Conservation (phyloP, 257 asterid genomes). For the Gentiana macrophylla region DNA sequence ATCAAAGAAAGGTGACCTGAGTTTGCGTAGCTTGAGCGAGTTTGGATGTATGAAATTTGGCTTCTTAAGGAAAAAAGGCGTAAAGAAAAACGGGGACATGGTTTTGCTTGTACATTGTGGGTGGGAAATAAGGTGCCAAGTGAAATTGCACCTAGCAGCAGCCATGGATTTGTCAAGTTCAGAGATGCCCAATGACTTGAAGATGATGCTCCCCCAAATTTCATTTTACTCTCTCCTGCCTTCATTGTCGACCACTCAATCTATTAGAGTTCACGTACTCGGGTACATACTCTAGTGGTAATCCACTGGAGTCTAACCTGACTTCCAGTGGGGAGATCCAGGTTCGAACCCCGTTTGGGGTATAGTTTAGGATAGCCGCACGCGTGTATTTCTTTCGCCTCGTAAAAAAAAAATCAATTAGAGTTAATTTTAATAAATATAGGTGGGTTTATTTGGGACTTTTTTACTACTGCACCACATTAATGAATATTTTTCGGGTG, state of each 20-base stretch:
- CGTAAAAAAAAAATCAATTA: too few species aligned
- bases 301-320: too few species aligned
- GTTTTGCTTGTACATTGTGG: conserved; percentile 21
- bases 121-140: conserved; percentile 28
- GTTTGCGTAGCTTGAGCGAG: conserved; percentile 31
- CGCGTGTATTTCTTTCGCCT: too few species aligned
- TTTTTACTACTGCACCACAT: too few species aligned
- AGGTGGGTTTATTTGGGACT: too few species aligned
- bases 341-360: too few species aligned
- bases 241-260: neutral
- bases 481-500: too few species aligned
- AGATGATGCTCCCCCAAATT: neutral
- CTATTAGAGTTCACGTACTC: neutral
- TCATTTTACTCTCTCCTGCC: neutral
- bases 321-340: too few species aligned
- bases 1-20: conserved; percentile 21
- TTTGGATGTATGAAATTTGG: conserved; percentile 19
- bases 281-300: too few species aligned
- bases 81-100: conserved; percentile 15
- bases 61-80: conserved; percentile 20
- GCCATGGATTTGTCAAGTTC: conserved; percentile 31
- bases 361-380: too few species aligned
- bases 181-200: neutral
- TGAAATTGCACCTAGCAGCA: conserved; percentile 28
- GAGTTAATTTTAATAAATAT: too few species aligned